These are phyloP conservation scores for Plasmodium falciparum DNA, from an alignment of 169 alveolate genomes.

Conservation along the genomic window DNA sequence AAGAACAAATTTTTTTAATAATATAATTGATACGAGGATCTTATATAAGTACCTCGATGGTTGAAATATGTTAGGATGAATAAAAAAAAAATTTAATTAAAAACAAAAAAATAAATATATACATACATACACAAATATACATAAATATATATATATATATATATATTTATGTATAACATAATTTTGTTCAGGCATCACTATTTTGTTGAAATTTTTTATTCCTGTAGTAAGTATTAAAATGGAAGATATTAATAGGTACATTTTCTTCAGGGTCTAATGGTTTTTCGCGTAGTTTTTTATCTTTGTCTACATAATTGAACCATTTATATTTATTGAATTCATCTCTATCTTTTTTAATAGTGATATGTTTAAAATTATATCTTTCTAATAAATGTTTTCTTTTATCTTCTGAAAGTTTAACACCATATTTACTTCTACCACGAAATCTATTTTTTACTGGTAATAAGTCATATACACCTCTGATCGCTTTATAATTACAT, in stretches of 20 bases:
- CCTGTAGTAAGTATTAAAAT: conserved; percentile 82
- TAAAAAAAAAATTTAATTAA: no score
- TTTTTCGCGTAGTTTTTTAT: conserved; percentile 76
- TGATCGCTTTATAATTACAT: conserved; percentile 88
- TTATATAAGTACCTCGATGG: no score
- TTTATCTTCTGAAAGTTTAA: conserved; percentile 73
- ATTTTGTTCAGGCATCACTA: neutral
- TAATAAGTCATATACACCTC: conserved; percentile 88
- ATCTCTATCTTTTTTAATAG: conserved; percentile 82
- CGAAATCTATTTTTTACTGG: conserved; percentile 89
- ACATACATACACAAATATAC: no score
- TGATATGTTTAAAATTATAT: conserved; percentile 74
- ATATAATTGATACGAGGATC: no score
- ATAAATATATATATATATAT: no score
- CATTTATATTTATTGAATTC: conserved; percentile 77
- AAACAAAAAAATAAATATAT: no score
- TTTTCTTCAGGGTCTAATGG: conserved; percentile 79
- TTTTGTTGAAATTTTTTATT: conserved; percentile 49
- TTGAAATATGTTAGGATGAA: no score
- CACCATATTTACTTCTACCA: conserved; percentile 86
- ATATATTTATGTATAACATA: neutral
- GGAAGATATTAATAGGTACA: conserved; percentile 83
- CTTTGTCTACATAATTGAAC: conserved; percentile 80
- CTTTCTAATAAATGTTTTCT: conserved; percentile 78
- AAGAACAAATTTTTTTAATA: no score